A percentile compares a stretch with the other conserved stretches of the same genome.
Conservation (phyloP, 2,329 filamentous ascomycete genomes). For the Colletotrichum euphorbiae region DNA sequence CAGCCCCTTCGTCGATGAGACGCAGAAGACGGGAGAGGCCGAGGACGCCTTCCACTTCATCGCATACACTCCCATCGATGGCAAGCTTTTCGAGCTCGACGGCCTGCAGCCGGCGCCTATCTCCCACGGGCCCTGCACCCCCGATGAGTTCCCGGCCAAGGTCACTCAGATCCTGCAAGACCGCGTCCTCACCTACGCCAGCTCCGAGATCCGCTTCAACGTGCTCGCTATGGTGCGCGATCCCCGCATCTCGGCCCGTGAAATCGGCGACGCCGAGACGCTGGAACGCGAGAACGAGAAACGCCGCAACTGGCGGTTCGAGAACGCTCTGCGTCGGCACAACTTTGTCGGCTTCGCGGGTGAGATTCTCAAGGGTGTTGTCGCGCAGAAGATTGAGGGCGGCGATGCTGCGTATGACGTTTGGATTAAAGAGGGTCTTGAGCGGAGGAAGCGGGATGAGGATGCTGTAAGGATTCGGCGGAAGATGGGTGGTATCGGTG, state of each 20-base stretch:
- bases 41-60: constrained; percentile 99
- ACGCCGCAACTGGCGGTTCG: constrained; percentile 89
- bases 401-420: constrained; percentile 72
- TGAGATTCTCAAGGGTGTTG: constrained; percentile 88
- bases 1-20: constrained; percentile 94
- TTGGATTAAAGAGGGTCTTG: constrained; percentile 78
- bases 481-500: constrained; percentile 39
- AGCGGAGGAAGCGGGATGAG: constrained; percentile 57
- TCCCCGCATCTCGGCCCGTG: constrained; percentile 78
- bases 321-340: constrained; percentile 90
- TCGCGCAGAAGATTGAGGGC: constrained; percentile 77
- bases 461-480: constrained; percentile 37
- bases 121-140: constrained; percentile 79
- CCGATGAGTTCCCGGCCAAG: constrained; percentile 79
- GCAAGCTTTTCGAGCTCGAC: constrained; percentile 91
- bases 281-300: constrained; percentile 85
- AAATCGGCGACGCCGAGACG: constrained; percentile 85
- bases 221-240: constrained; percentile 92
- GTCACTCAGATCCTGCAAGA: constrained; percentile 89
- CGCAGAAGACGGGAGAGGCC: constrained; percentile 74
- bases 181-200: constrained; percentile 85
- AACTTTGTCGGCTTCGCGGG: constrained; percentile 98
- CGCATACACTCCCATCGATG: constrained; percentile 86
- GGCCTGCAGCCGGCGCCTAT: constrained; percentile 94
- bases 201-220: constrained; percentile 93